Evolutionary conservation across 176 grass and related monocot genomes (phyloP).

Genomic region (Oryza officinalis): DNA sequence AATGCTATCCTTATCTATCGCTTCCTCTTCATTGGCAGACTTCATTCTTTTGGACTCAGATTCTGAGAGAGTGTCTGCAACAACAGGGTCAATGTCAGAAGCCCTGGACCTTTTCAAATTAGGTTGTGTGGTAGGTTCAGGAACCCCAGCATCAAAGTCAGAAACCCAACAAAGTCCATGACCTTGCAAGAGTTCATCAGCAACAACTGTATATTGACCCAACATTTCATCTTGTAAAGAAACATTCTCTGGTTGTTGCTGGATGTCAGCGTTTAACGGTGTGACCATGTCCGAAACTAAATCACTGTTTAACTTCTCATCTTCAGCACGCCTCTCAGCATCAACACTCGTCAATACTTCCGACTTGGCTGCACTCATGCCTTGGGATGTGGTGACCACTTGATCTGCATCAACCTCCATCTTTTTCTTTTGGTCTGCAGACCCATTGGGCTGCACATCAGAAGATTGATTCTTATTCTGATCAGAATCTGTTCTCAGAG

Average conservation of each 20-base stretch:
- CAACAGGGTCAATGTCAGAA: conserved; percentile 38
- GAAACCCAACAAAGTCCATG: conserved; percentile 93
- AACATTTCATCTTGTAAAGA: conserved; percentile 47
- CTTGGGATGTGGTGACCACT: conserved; percentile 25
- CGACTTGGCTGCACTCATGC: conserved; percentile 27
- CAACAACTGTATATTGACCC: conserved; percentile 51
- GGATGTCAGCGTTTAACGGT: conserved; percentile 10
- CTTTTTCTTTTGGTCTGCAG: conserved; percentile 17
- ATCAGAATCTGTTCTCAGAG: conserved; percentile 56
- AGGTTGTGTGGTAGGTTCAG: conserved; percentile 33
- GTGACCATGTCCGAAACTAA: conserved; percentile 27
- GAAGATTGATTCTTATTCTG: conserved; percentile 41
- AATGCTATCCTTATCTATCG: conserved; percentile 15
- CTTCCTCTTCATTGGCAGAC: conserved; percentile 35
- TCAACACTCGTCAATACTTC: conserved; percentile 27
- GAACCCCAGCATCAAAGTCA: conserved; percentile 47
- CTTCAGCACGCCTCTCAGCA: conserved; percentile 24
- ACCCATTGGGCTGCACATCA: conserved; percentile 46
- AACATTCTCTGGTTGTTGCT: conserved; percentile 38
- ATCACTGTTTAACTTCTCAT: conserved; percentile 31
- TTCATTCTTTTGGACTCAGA: conserved; percentile 65
- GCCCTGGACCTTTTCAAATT: conserved; percentile 52
- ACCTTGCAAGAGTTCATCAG: conserved; percentile 94
- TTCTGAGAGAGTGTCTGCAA: conserved; percentile 24
- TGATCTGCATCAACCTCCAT: conserved; percentile 29